Conservation (phyloP, 2,329 filamentous ascomycete species). For the Boeremia lycopersici region DNA sequence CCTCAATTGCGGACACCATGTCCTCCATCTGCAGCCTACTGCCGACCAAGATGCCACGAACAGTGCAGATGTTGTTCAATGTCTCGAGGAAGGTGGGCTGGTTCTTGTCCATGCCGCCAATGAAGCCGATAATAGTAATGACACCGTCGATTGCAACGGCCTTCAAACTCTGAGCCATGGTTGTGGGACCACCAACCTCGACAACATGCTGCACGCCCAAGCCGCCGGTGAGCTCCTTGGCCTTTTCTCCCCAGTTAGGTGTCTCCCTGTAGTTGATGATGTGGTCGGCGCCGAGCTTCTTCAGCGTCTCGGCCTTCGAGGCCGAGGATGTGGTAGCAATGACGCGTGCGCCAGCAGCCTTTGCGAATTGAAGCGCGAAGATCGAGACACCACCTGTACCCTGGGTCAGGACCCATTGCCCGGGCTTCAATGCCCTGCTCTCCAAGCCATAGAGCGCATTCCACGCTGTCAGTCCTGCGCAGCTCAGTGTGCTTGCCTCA, state of each 20-base stretch:
- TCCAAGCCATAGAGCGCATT: conserved; percentile 59
- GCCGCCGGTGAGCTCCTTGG: conserved; percentile 57
- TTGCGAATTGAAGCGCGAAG: conserved; percentile 65
- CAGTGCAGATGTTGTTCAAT: conserved; percentile 56
- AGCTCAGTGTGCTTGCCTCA: conserved; percentile 56
- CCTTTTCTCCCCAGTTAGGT: conserved; percentile 60
- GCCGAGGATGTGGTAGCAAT: conserved; percentile 63
- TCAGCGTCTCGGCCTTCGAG: conserved; percentile 57
- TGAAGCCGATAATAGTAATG: conserved; percentile 61
- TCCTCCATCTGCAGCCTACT: conserved; percentile 62
- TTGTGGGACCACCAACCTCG: conserved; percentile 70
- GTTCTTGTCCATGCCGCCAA: conserved; percentile 57
- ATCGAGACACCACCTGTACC: conserved; percentile 74
- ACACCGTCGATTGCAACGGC: conserved; percentile 62
- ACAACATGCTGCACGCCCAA: conserved; percentile 66
- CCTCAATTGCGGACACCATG: conserved; percentile 65
- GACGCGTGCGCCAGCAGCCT: conserved; percentile 61
- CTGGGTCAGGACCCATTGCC: conserved; percentile 65
- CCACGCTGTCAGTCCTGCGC: conserved; percentile 56
- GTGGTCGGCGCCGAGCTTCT: conserved; percentile 60
- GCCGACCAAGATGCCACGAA: conserved; percentile 64
- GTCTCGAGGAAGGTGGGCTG: conserved; percentile 61
- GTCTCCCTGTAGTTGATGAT: conserved; percentile 63
- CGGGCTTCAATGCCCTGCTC: conserved; percentile 45
- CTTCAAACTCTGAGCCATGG: conserved; percentile 59